phyloP scores from a whole-genome alignment of 2,329 filamentous ascomycete species.

The Epichloe glyceriae region DNA sequence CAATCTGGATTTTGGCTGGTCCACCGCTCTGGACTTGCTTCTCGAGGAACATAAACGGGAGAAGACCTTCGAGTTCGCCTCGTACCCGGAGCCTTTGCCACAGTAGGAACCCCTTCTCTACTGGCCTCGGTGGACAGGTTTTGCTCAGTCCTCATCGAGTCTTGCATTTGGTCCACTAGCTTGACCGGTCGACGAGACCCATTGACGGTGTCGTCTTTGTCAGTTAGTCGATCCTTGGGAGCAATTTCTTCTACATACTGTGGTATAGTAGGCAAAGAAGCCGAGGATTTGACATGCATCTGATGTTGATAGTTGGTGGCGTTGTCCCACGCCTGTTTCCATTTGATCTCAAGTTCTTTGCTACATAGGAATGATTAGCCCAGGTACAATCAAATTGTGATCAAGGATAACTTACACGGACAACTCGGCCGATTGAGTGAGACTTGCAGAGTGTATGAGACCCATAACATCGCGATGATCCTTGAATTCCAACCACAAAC shows the following conservation, averaged over 20 bases:
- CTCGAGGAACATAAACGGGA: slow-evolving; percentile 4
- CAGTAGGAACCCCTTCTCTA: background rate
- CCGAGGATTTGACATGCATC: background rate
- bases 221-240: background rate
- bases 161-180: slow-evolving; percentile 1
- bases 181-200: background rate
- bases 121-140: background rate
- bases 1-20: slow-evolving; percentile 37
- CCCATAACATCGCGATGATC: background rate
- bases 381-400: too few species aligned
- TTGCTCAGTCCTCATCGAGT: background rate
- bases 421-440: background rate
- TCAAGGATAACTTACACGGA: background rate
- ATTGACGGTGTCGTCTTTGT: background rate
- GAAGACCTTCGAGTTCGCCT: slow-evolving; percentile 15
- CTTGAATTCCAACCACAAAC: slow-evolving; percentile 13
- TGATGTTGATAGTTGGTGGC: background rate
- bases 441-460: background rate
- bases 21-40: slow-evolving; percentile 27
- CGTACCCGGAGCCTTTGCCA: slow-evolving; percentile 6
- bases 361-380: background rate
- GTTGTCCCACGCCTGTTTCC: background rate
- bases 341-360: background rate
- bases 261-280: background rate
- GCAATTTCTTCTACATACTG: background rate